Evolutionary conservation across 179 eudicot genomes (phyloP).

Genomic region (Gypsophila paniculata): DNA sequence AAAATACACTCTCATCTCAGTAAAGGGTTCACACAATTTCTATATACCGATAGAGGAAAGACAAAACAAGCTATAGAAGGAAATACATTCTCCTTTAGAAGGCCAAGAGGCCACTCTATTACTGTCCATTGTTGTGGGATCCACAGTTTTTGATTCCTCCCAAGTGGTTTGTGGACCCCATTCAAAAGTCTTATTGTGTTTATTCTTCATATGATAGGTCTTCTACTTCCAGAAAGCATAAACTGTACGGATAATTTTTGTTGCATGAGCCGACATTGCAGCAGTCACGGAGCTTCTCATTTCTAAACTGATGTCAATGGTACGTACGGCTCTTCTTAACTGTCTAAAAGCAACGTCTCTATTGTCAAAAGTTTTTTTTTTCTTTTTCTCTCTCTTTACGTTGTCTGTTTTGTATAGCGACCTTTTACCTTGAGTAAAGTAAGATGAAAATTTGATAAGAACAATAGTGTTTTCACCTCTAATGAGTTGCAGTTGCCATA

Average conservation of each 20-base stretch:
- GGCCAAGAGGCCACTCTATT: slow-evolving; percentile 28
- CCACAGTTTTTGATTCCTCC: slow-evolving; percentile 23
- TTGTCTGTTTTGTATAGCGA: neutral
- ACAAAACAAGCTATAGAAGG: slow-evolving; percentile 8
- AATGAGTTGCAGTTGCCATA: slow-evolving; percentile 33
- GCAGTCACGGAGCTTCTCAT: slow-evolving; percentile 23
- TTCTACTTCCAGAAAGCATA: slow-evolving; percentile 21
- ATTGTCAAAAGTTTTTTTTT: neutral
- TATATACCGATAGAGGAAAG: slow-evolving; percentile 14
- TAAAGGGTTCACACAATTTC: slow-evolving; percentile 20
- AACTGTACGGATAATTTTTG: slow-evolving; percentile 31
- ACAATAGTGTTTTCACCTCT: slow-evolving; percentile 4
- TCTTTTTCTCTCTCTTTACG: neutral
- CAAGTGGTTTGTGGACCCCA: slow-evolving; percentile 26
- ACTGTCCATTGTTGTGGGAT: slow-evolving; percentile 22
- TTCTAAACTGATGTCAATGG: slow-evolving; percentile 20
- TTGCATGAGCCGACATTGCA: slow-evolving; percentile 25
- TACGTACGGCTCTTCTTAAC: slow-evolving; percentile 20
- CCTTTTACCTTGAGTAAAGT: slow-evolving; percentile 4
- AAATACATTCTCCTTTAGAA: slow-evolving; percentile 25
- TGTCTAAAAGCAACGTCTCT: slow-evolving; percentile 22
- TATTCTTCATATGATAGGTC: slow-evolving; percentile 25
- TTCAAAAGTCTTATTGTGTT: slow-evolving; percentile 23
- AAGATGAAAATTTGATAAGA: neutral
- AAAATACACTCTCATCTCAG: slow-evolving; percentile 16